Evolutionary conservation across 1,139 yeast species (phyloP).

Genomic region (Hyphopichia fennica): DNA sequence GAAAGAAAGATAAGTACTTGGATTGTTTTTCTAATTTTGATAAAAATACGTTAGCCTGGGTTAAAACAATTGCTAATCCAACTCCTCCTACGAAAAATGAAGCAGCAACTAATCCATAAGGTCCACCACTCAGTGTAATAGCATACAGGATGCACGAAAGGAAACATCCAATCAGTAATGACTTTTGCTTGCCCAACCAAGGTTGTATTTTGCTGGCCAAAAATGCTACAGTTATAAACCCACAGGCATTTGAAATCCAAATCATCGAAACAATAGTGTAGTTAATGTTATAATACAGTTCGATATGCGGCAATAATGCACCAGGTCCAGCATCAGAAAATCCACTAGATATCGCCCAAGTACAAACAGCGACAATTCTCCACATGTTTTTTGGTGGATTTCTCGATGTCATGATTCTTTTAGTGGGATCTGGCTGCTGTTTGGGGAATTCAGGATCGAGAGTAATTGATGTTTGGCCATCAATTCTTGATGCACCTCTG

Average conservation of each 20-base stretch:
- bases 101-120: conserved; percentile 43
- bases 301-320: conserved; percentile 46
- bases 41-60: conserved; percentile 59
- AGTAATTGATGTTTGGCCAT: not conserved
- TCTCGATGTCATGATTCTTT: conserved; percentile 16
- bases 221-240: conserved; percentile 44
- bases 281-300: conserved; percentile 31
- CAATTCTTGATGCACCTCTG: not conserved
- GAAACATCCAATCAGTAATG: conserved; percentile 35
- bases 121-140: conserved; percentile 38
- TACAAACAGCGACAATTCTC: conserved; percentile 41
- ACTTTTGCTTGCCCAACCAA: conserved; percentile 39
- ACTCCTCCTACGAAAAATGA: conserved; percentile 61
- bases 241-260: conserved; percentile 47
- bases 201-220: conserved; percentile 40
- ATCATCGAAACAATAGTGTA: conserved; percentile 44
- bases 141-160: conserved; percentile 38
- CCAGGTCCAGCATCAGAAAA: conserved; percentile 50
- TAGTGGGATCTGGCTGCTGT: conserved; percentile 7
- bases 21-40: conserved; percentile 50
- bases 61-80: conserved; percentile 56
- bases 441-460: conserved; percentile 5
- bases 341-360: conserved; percentile 41
- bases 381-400: conserved; percentile 47
- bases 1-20: conserved; percentile 51